Evolutionary conservation across 164 flowering plant species (phyloP), one percentile per base, ranked within the genome.

Genomic region (Berberis thunbergii): DNA sequence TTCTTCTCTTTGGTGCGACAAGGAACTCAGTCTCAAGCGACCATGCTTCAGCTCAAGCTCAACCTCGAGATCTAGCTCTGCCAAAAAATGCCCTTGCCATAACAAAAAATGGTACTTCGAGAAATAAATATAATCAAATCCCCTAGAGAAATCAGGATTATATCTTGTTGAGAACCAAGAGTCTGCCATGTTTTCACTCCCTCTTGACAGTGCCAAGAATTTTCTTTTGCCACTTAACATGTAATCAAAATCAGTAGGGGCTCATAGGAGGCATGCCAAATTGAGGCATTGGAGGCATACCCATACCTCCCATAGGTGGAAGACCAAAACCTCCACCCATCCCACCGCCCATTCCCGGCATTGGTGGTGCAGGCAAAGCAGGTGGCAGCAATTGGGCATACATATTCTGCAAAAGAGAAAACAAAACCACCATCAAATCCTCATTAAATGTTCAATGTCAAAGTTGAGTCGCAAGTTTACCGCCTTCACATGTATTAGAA

Each of bases 241-340:
- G 26, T 26, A 26, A 26, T 54, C 7, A 38, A 49, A 52, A 60
- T 72, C 72, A 90, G 70, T 88, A 93, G 70, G 77, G 59, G 2
- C 96, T 88, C 97, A 91, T 87, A 52, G 94, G 87, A 41, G 99
- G 97, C 97, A 95, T 95, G 64, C 97, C 99, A 59, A 75, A 91
- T 26, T 97, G 87, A 39, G 96, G 99, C 97, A 91, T 91, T 5
- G 95, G 93, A 41, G 99, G 97, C 96, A 90, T 87, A 41, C 96
- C 96, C 93, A 93, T 85, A 11, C 88, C 85, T 0, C 89, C 88
- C 96, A 86, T 80, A 1, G 83, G 84, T 5, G 88, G 90, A 0
- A 84, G 81, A 1, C 68, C 81, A 69, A 50, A 81, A 43, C 84
- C 82, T 52, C 81, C 82, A 11, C 85, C 88, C 80, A 78, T 77